These are phyloP conservation scores for Syzygium syzygioides DNA, from an alignment of 441 rosid genomes.

Conservation along the genomic window DNA sequence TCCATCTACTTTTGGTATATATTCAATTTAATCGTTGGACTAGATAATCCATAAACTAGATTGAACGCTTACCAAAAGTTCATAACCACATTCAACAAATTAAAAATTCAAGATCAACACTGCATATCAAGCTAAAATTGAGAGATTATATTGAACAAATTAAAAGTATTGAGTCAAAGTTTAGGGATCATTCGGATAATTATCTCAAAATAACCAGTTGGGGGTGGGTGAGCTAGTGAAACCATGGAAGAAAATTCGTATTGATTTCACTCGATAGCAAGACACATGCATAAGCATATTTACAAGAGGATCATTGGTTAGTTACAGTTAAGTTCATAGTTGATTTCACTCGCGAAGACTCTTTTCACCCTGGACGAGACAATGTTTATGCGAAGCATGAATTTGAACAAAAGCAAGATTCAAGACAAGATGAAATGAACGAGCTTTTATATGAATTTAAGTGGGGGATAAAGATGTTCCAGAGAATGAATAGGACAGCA, in stretches of 20 bases:
- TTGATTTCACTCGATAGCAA: fast-evolving
- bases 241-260: neutral
- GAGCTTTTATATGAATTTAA: neutral
- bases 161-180: neutral
- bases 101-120: neutral
- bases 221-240: neutral
- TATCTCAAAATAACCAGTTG: neutral
- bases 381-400: neutral
- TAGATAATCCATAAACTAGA: neutral
- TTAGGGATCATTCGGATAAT: no score
- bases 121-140: no score
- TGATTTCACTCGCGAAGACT: neutral
- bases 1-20: neutral
- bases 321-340: neutral
- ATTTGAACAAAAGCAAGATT: neutral
- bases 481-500: neutral
- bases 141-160: no score
- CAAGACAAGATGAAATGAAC: neutral
- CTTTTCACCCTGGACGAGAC: neutral
- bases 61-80: neutral
- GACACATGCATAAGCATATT: neutral
- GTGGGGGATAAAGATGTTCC: neutral
- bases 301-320: neutral
- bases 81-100: neutral
- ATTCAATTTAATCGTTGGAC: neutral